Conservation (phyloP, 805 yeast genomes). For the Wickerhamomyces tratensis region DNA sequence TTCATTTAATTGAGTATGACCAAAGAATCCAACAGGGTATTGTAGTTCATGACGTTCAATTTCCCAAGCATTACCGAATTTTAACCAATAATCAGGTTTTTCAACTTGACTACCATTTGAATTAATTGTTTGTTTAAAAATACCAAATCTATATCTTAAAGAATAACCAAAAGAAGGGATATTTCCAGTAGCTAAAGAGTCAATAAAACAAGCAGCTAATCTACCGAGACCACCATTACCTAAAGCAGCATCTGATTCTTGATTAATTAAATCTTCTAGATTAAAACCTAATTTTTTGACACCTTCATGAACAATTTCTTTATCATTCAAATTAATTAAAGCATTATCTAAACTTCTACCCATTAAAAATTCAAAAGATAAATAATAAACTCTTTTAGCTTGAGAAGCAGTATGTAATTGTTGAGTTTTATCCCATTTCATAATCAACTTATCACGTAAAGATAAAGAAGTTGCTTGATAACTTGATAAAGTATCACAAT, state of each 20-base stretch:
- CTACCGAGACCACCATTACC: conserved; percentile 96
- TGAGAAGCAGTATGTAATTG: conserved; percentile 78
- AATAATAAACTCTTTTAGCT: conserved; percentile 77
- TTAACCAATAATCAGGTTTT: conserved; percentile 90
- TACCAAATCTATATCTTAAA: conserved; percentile 86
- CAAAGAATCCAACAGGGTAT: conserved; percentile 86
- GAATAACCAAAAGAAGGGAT: conserved; percentile 98
- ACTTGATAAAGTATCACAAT: conserved; percentile 88
- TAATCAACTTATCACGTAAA: conserved; percentile 67
- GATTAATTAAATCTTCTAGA: conserved; percentile 73
- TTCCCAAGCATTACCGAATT: conserved; percentile 89
- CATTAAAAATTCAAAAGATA: conserved; percentile 85
- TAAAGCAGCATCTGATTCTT: conserved; percentile 90
- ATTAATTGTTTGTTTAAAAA: conserved; percentile 79
- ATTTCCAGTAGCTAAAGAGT: conserved; percentile 76
- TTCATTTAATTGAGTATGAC: conserved; percentile 41
- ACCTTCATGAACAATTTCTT: conserved; percentile 46
- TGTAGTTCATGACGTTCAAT: conserved; percentile 79
- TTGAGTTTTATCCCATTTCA: conserved; percentile 91
- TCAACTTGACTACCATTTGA: conserved; percentile 86
- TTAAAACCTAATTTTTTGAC: conserved; percentile 75
- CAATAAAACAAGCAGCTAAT: conserved; percentile 89
- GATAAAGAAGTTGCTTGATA: conserved; percentile 81
- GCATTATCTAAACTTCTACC: conserved; percentile 96
- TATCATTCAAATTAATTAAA: conserved; percentile 65